A percentile compares a stretch with the other conserved stretches of the same genome.
Conservation (phyloP, 129 eudicot species). For the Kitagawia praeruptora region DNA sequence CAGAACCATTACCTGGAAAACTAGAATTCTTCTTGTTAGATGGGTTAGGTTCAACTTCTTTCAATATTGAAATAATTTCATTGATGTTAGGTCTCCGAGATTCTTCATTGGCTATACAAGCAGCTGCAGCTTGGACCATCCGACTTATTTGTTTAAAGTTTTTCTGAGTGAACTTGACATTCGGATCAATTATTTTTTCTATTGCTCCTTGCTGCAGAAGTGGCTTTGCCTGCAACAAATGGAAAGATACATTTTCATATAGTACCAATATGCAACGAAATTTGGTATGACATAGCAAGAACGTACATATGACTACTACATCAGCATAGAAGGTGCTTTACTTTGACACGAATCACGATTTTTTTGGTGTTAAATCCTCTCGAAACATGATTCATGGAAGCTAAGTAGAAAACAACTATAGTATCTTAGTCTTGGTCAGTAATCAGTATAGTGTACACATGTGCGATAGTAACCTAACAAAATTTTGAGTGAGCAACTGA, state of each 20-base stretch:
- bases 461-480: not conserved
- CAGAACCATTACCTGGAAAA: conserved; percentile 28
- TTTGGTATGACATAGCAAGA: not conserved
- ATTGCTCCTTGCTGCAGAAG: conserved; percentile 64
- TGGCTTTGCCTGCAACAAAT: conserved; percentile 67
- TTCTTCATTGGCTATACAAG: conserved; percentile 78
- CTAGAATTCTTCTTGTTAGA: conserved; percentile 26
- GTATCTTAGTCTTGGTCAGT: not conserved
- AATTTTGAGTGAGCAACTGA: not conserved
- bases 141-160: conserved; percentile 45
- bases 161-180: conserved; percentile 42
- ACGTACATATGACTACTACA: not conserved
- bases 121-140: conserved; percentile 78
- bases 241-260: not conserved
- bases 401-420: not conserved
- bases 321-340: not conserved
- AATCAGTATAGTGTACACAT: not conserved
- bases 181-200: conserved; percentile 59
- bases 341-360: not conserved
- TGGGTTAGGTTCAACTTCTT: conserved; percentile 36
- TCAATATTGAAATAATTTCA: conserved; percentile 44
- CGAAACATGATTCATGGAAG: not conserved
- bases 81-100: conserved; percentile 59
- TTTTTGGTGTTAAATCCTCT: not conserved
- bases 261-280: not conserved